Evolutionary conservation across 345 rosid genomes (phyloP), one percentile per base, ranked within the genome.

Genomic region (Salix brachista): DNA sequence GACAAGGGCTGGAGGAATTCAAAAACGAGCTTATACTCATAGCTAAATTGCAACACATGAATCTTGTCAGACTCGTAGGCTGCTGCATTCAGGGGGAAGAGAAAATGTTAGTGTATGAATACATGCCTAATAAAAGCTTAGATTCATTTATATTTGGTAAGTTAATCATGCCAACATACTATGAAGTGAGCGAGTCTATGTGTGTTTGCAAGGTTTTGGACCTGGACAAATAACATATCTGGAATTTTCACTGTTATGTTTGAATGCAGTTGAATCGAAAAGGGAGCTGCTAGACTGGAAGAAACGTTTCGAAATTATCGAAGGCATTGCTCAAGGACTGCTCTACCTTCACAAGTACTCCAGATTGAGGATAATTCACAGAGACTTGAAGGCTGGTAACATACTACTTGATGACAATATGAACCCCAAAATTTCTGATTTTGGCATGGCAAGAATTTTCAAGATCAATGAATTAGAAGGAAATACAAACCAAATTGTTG

Each of bases 21-120:
- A 80, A 80, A 28, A 80, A 80, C 46, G 80, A 80, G 74, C 83
- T 72, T 25, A 72, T 80, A 56, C 32, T 80, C 30, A 76, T 76
- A 66, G 77, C 83, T 21, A 80, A 72, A n/a, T n/a, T 76, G 7
- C 77, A 76, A 6, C 77, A 76, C 70, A 67, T 12, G 3, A 80
- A 76, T 60, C 80, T 76, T 58, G 83, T 80, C 6, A 36, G 74
- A 37, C 83, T 80, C 0, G 1, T 80, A 16, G 79, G 79, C 10
- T 80, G 65, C 30, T 75, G 76, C 30, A 23, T 80, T 23, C 69
- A 44, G 2, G 75, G 73, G 13, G 79, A 71, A 71, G 79, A 80
- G 68, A 80, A 71, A 75, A 71, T 80, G 72, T 75, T 80, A 36
- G 76, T 71, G 3, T 80, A 80, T 23, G 76, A 75, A 21, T 72